Base-by-base conservation (phyloP, 106 monocot species). In the Chionographis japonica region DNA sequence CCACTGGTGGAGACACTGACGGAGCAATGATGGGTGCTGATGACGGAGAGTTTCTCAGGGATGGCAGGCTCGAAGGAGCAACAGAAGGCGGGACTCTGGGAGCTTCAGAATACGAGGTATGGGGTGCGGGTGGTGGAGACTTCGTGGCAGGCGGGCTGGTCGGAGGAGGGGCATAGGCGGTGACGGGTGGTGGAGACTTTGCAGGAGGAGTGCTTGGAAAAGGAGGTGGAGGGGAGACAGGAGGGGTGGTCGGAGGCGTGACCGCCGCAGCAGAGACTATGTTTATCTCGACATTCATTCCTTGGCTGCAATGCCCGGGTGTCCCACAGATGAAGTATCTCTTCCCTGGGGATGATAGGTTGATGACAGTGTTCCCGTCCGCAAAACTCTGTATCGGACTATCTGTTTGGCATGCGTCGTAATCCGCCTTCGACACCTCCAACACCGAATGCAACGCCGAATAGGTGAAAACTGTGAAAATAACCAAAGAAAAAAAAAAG, bases 291-390 rank as follows among this genome's bases (percentile, higher is more conserved):
- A 87, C 43, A 67, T 80, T 87, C 87, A 87, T 83, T 0, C 87
- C 87, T 39, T 16, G 58, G 18, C 20, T n/a, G 42, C 87, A 83
- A 46, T 87, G 83, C 17, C 80, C 79, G 16, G 80, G 12, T 15
- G 61, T 59, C 37, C 80, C 77, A 50, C 83, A 87, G 72, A 83
- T 83, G 80, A 87, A 87, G 56, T 87, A 80, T 37, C 83, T 59
- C 73, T 62, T 80, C 52, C 83, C 87, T 0, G 77, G 60, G n/a
- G 63, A 12, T 10, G 65, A n/a, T 8, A 87, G 80, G 61, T 19
- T 63, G 58, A 83, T 17, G 57, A 66, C 46, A 10, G 87, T 77
- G 70, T 53, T 74, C 15, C 83, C 80, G 41, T 69, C 77, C 0
- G 41, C 72, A 61, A 54, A 67, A 6, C 18, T 58, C 11, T 15